Conservation (phyloP, 2,329 filamentous ascomycete genomes). For the Aspergillus tanneri region DNA sequence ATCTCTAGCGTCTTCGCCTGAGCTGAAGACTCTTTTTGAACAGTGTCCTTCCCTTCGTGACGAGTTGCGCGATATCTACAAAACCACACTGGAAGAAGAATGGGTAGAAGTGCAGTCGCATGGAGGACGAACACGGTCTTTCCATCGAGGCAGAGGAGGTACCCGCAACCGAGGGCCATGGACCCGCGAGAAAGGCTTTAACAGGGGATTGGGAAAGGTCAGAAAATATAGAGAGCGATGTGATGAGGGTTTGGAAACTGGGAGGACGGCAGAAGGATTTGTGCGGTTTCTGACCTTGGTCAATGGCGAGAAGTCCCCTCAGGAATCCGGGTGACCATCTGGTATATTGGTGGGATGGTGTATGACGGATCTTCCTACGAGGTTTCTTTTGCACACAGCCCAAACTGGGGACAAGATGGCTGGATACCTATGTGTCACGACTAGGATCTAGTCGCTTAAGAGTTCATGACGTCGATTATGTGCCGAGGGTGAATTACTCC, state of each 20-base stretch:
- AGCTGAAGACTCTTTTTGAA: conserved; percentile 40
- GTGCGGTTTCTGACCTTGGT: conserved; percentile 39
- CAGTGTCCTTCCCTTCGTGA: conserved; percentile 40
- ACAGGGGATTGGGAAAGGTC: conserved; percentile 41
- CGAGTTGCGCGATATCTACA: conserved; percentile 45
- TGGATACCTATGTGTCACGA: too few species aligned
- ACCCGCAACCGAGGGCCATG: conserved; percentile 37
- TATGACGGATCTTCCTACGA: background rate
- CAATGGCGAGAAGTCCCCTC: conserved; percentile 19
- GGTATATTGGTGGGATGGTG: background rate
- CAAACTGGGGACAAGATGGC: too few species aligned
- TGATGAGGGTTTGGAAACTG: conserved; percentile 35
- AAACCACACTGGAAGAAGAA: conserved; percentile 40
- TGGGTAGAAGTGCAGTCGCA: conserved; percentile 37
- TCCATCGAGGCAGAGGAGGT: conserved; percentile 28
- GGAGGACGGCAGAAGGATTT: conserved; percentile 36
- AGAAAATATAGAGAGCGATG: conserved; percentile 38
- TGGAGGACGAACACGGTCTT: conserved; percentile 24
- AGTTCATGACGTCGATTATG: too few species aligned
- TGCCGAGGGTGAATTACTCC: too few species aligned
- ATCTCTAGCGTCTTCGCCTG: conserved; percentile 28
- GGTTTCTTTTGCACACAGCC: too few species aligned
- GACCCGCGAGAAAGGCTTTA: conserved; percentile 46
- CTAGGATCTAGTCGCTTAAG: too few species aligned
- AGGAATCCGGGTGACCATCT: conserved; percentile 10